Evolutionary conservation across 2,329 filamentous ascomycete genomes (phyloP).

Genomic region (Graphilbum ipis-grandicollis): DNA sequence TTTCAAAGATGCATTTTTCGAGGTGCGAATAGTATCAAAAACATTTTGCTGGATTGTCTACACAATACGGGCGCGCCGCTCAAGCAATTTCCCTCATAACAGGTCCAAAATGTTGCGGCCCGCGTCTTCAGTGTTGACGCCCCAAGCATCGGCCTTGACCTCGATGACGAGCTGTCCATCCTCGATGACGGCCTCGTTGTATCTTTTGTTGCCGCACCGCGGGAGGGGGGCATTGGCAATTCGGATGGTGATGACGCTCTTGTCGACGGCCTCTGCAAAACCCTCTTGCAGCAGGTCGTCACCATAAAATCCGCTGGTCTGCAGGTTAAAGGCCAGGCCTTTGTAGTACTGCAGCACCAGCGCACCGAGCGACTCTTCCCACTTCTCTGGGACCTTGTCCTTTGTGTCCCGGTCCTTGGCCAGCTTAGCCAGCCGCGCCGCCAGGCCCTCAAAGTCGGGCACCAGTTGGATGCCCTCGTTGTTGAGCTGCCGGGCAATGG

Average conservation of each 20-base stretch:
- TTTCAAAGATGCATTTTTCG: too few relatives aligned
- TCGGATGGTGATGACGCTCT: constrained; percentile 24
- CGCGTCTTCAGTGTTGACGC: constrained; percentile 18
- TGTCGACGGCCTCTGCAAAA: constrained; percentile 27
- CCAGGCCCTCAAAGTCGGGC: constrained; percentile 27
- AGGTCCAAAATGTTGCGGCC: constrained; percentile 18
- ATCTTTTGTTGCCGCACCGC: constrained; percentile 18
- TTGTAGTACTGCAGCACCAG: constrained; percentile 24
- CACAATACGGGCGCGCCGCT: too few relatives aligned
- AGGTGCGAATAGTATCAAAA: too few relatives aligned
- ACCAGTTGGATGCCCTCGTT: constrained; percentile 24
- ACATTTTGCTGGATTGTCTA: too few relatives aligned
- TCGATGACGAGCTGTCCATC: constrained; percentile 30
- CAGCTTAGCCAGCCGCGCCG: constrained; percentile 18
- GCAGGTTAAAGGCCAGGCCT: constrained; percentile 16
- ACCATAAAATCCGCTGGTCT: constrained; percentile 5
- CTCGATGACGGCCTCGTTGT: constrained; percentile 29
- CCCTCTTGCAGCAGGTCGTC: constrained; percentile 31
- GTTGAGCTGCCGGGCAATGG: constrained; percentile 18
- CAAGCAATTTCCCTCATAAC: too few relatives aligned
- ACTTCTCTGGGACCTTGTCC: constrained; percentile 20
- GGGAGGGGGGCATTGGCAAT: constrained; percentile 30
- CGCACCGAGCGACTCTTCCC: constrained; percentile 24
- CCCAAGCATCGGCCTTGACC: constrained; percentile 13
- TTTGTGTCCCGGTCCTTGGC: constrained; percentile 14